Base-by-base conservation (phyloP, 2,329 filamentous ascomycete species). In the Penicillium sclerotigenum region DNA sequence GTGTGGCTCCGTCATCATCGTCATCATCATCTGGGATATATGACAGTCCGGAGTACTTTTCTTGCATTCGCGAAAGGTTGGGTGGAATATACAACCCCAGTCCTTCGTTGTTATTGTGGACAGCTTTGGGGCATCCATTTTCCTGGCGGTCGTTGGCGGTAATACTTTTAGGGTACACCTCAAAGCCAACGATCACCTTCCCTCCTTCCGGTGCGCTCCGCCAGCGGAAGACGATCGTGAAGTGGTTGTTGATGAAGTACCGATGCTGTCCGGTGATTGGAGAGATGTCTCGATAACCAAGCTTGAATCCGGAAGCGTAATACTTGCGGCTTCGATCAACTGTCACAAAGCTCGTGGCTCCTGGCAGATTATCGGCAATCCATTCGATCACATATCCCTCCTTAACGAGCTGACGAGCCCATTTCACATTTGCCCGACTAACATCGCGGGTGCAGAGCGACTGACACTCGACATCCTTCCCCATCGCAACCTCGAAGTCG, bases 321-420 rank as follows among this genome's bases (percentile, higher is more conserved):
- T 96, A 95, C 73, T 92, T 95, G 66, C 85, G 82, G 45, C 83
- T 86, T 76, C 91, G 91, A 73, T 95, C 91, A 34, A 90, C 87
- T 0, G 89, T 93, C 28, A 94, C 88, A 68, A 95, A 95, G 71
- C 87, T 92, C 9, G 91, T 95, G 34, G 91, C 91, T 7, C 91
- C 91, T 1, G 91, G 91, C 10, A 96, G 80, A 67, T 96, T 96
- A 73, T 96, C 91, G 61, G 94, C 88, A 63, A 96, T 95, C 91
- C 91, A 96, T 73, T 96, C 91, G 2, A 87, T 87, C n/a, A 94
- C 86, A 71, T 94, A 95, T 34, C 88, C 89, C 51, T 91, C 83
- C 58, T 82, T 83, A 37, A 96, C 87, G 67, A 96, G 76, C 59
- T 91, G 80, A 64, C 83, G 83, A 5, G 89, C 88, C 69, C 85